A percentile compares a stretch with the other conserved stretches of the same genome.
These are phyloP conservation scores for Pythium brachiatum DNA, from an alignment of 352 stramenopile species.

Conservation along the genomic window DNA sequence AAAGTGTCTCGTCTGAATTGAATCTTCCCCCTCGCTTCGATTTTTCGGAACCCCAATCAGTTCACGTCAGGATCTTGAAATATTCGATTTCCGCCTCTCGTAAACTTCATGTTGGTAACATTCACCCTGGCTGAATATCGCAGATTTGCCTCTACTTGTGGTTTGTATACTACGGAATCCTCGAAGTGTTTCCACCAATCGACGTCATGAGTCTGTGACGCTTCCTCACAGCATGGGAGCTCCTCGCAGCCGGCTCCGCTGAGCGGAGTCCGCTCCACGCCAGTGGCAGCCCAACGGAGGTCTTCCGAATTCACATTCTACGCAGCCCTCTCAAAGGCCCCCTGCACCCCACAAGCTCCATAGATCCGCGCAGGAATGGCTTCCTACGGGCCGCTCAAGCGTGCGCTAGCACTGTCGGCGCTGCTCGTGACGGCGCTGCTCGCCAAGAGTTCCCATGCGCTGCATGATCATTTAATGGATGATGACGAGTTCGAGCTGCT, in stretches of 20 bases:
- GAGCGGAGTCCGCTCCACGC: not conserved
- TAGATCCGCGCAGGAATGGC: not conserved
- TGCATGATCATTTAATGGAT: conserved; percentile 37
- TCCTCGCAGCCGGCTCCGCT: not conserved
- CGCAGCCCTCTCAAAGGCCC: not conserved
- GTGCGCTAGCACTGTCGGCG: conserved; percentile 5
- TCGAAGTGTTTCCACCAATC: conserved; percentile 12
- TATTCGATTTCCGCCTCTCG: not conserved
- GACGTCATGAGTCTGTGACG: not conserved
- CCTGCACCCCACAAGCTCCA: not conserved
- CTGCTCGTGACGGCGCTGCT: conserved; percentile 15
- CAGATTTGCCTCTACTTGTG: conserved; percentile 11
- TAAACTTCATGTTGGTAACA: conserved; percentile 12
- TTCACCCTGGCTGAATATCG: not conserved
- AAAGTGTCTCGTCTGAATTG: not conserved
- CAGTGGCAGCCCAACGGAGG: too few relatives aligned
- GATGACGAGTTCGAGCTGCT: conserved; percentile 39
- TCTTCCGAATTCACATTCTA: not conserved
- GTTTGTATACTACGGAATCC: conserved; percentile 22
- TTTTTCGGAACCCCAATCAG: conserved; percentile 16
- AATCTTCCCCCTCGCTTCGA: not conserved
- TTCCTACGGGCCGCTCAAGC: not conserved
- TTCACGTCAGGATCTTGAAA: conserved; percentile 7
- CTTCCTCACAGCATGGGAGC: conserved; percentile 1
- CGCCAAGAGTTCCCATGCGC: conserved; percentile 8